Conservation (phyloP, 768 basidiomycete genomes). For the Baorangia bicolor region DNA sequence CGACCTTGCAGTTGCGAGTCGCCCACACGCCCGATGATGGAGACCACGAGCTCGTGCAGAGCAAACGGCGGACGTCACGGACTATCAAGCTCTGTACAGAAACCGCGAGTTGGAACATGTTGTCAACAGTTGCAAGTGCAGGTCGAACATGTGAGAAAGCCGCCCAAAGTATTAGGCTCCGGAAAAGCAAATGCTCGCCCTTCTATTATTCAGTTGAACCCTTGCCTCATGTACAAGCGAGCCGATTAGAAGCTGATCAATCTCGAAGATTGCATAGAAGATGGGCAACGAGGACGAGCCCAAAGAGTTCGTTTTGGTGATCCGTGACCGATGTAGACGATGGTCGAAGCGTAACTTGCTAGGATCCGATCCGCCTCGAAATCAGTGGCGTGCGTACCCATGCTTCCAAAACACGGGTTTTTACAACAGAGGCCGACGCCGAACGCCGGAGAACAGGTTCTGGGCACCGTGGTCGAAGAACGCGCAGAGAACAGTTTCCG, state of each 20-base stretch:
- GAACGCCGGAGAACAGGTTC: not conserved
- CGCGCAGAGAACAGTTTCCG: not conserved
- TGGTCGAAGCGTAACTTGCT: not conserved
- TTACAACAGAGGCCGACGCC: not conserved
- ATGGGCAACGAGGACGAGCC: not conserved
- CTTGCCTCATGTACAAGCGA: no score
- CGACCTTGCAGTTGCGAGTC: no score
- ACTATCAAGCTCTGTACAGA: no score
- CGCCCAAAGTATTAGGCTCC: not conserved
- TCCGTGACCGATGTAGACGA: not conserved
- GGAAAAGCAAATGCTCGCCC: not conserved
- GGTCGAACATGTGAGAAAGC: no score
- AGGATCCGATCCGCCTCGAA: not conserved
- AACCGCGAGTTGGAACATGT: no score
- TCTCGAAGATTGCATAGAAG: not conserved
- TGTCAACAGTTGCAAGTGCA: no score
- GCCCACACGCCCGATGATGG: no score
- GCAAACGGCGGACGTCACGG: no score
- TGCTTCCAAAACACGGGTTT: not conserved
- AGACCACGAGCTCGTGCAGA: no score
- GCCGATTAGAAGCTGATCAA: not conserved
- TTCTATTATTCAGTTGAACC: no score
- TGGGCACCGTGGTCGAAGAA: not conserved
- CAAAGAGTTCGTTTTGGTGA: no score
- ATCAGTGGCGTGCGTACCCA: not conserved